Percentiles rank a stretch among this genome's conserved stretches.
phyloP scores from a whole-genome alignment of 768 basidiomycete species.

The Suillus placidus region DNA sequence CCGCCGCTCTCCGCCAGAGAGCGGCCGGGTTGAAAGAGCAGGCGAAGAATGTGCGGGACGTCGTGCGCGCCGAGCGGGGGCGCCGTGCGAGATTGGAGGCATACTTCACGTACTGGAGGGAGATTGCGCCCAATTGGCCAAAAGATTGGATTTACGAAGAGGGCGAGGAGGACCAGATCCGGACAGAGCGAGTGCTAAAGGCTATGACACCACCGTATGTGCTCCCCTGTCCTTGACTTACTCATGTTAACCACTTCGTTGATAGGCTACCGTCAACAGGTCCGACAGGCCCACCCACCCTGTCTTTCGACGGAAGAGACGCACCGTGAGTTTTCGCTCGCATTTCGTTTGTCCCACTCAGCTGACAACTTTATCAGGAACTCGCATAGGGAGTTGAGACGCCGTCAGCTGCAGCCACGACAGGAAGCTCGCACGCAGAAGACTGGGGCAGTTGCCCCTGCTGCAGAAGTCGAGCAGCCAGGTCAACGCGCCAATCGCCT shows the following conservation, averaged over 20 bases:
- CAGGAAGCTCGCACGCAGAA: not conserved
- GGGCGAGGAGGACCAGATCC: not conserved
- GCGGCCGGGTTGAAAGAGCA: slow-evolving; percentile 24
- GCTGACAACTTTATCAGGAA: not conserved
- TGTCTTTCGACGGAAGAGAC: not conserved
- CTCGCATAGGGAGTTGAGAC: not conserved
- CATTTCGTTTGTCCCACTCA: not conserved
- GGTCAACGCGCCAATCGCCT: not conserved
- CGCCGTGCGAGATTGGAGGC: slow-evolving; percentile 30
- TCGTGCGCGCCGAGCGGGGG: slow-evolving; percentile 25
- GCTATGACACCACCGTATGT: slow-evolving; percentile 1
- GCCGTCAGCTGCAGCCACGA: not conserved
- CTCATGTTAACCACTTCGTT: not conserved
- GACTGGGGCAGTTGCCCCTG: not conserved
- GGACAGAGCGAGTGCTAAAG: not conserved
- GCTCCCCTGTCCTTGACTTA: not conserved
- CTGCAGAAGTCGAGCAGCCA: not conserved
- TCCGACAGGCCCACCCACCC: not conserved
- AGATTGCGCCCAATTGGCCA: slow-evolving; percentile 27
- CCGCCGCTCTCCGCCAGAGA: slow-evolving; percentile 14
- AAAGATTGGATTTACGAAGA: slow-evolving; percentile 27
- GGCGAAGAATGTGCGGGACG: slow-evolving; percentile 25
- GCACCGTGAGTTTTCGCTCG: not conserved
- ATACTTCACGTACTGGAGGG: slow-evolving; percentile 33
- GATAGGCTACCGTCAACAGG: not conserved